Evolutionary conservation across 805 yeast genomes (phyloP).

Genomic region (Komagataella ulmi): DNA sequence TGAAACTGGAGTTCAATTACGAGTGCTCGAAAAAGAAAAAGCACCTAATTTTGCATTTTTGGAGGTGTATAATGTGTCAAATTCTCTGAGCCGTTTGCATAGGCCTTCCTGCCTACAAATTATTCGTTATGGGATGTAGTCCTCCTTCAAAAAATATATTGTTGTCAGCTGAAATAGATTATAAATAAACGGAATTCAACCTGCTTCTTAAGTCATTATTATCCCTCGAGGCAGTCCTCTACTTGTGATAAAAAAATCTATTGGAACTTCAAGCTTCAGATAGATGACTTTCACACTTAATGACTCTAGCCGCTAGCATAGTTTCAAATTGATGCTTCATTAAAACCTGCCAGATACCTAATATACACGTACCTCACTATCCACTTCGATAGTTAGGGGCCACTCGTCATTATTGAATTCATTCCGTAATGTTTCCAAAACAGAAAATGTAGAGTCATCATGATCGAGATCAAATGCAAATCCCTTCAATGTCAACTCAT

Average conservation of each 20-base stretch:
- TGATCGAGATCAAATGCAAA: background rate
- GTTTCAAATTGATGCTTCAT: background rate
- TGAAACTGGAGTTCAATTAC: too few relatives aligned
- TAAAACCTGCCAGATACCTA: background rate
- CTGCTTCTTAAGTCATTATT: too few relatives aligned
- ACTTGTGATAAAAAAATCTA: background rate
- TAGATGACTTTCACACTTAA: too few relatives aligned
- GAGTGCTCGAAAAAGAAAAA: background rate
- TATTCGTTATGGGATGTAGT: too few relatives aligned
- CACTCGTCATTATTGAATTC: background rate
- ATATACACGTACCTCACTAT: background rate
- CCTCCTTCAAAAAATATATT: too few relatives aligned
- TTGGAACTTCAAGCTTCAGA: background rate
- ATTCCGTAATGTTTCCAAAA: background rate
- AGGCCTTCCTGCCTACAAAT: too few relatives aligned
- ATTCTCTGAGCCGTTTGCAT: too few relatives aligned
- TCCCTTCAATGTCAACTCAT: background rate
- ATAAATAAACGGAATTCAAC: too few relatives aligned
- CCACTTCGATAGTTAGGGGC: background rate
- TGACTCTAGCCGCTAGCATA: background rate
- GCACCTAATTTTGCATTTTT: too few relatives aligned
- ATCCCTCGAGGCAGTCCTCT: too few relatives aligned
- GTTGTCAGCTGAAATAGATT: too few relatives aligned
- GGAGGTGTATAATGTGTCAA: background rate
- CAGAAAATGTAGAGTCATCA: background rate